Evolutionary conservation across 108 stramenopile species (phyloP), one percentile per base, ranked within the genome.

Genomic region (Cyclotella distinguenda): DNA sequence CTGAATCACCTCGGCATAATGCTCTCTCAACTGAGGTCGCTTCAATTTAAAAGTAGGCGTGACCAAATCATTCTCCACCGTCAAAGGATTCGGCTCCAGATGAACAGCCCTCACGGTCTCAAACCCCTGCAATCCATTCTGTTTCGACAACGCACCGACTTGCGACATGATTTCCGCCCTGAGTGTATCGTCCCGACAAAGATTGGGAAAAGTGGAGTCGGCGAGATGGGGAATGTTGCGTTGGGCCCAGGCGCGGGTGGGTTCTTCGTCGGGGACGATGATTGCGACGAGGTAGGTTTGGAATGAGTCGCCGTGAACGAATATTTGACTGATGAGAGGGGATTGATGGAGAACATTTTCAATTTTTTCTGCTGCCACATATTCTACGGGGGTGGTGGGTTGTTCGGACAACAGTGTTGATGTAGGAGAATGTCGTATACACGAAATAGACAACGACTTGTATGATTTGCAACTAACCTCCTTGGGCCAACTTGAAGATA

Each of bases 31-130:
- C 66, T 93, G 72, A 16, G 82, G 80, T 11, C 98, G 77, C 79
- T 97, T 99, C 70, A 99, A 80, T 73, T 99, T 99, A 73, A 94
- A 89, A 6, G 98, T 97, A 8, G 98, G 96, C 4, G 98, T 99
- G 30, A 96, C 68, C 26, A 97, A 70, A 54, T 67, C 93, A 69
- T 91, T 95, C 12, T 95, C 93, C 0, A 80, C 83, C 10, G 83
- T 73, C 64, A 95, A 97, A 2, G 80, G 81, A 22, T 81, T 75
- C 0, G 85, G 62, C 61, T 93, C 91, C 28, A 99, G 60, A 65
- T 94, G 78, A 21, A 97, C 60, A 11, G 84, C 88, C 47, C 81
- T 84, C 16, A 90, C 88, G 34, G 72, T 87, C 68, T 99, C 98
- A 73, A 97, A 97, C 13, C 96, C 91, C 34, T 91, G 89, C 47